These are phyloP conservation scores for Ilex aquifolium DNA, from an alignment of 257 asterid genomes.

Conservation along the genomic window DNA sequence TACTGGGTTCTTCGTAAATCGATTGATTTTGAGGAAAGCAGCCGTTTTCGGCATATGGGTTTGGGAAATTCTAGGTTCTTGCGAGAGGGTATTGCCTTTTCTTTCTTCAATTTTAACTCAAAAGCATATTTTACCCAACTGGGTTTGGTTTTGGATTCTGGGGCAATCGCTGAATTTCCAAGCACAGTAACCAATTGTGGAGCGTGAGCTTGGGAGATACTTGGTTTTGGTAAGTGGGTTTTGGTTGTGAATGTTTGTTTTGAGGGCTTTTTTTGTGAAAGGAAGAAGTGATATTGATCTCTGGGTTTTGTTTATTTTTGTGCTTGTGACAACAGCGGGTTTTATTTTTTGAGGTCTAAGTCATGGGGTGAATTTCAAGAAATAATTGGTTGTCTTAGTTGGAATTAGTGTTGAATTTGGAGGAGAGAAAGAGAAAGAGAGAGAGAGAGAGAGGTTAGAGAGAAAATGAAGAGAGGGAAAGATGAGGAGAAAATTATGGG, in stretches of 20 bases:
- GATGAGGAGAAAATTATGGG: slow-evolving; percentile 69
- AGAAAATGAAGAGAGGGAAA: slow-evolving; percentile 64
- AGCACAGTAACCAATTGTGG: neutral
- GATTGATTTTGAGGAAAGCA: slow-evolving; percentile 8
- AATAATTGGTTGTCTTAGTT: neutral
- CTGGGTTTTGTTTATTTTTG: neutral
- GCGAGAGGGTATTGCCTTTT: slow-evolving; percentile 18
- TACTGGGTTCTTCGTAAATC: slow-evolving; percentile 3
- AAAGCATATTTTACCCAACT: neutral
- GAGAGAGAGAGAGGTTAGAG: slow-evolving; percentile 3
- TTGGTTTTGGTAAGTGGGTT: slow-evolving; percentile 2
- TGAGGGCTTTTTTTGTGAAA: slow-evolving; percentile 3
- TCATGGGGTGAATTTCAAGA: slow-evolving; percentile 12
- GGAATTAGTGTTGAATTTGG: slow-evolving; percentile 2
- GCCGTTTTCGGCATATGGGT: slow-evolving; percentile 12
- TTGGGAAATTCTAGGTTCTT: slow-evolving; percentile 9
- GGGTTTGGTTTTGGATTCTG: slow-evolving; percentile 13
- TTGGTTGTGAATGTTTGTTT: slow-evolving; percentile 7
- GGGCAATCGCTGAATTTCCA: slow-evolving; percentile 6
- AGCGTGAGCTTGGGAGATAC: neutral
- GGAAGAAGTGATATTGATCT: slow-evolving; percentile 10
- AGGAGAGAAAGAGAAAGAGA: neutral
- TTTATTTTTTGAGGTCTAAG: neutral
- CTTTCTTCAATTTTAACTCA: neutral
- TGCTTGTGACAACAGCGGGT: neutral